Evolutionary conservation across 371 early-diverging fungal species (phyloP), one percentile per base, ranked within the genome.

Genomic region (Blakeslea trispora): DNA sequence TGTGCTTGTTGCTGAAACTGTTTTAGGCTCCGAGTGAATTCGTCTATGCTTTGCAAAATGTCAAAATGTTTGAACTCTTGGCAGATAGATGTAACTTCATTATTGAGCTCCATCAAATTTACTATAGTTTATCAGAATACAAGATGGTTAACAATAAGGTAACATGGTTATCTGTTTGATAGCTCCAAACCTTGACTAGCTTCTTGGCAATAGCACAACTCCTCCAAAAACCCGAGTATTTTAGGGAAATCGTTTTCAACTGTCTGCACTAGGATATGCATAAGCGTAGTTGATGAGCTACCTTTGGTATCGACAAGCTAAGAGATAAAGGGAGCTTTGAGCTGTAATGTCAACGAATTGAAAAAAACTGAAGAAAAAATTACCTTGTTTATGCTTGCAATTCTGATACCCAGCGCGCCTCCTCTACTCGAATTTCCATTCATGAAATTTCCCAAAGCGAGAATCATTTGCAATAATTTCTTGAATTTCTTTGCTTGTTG

Each of bases 391-490:
- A 96, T 84, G 63, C 91, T 93, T 2, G 81, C 77, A 53, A 95
- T 91, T 56, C 85, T 85, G 68, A 95, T 91, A 5, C 95, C 97
- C 71, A 87, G 92, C 0, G 94, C 94, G 1, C 92, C 90, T 19
- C 97, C 96, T 45, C 91, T 85, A 64, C 86, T 87, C 0, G 89
- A 85, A 11, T 88, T 83, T 5, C 91, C 91, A 71, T 96, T 96
- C 90, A 96, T 88, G 64, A 80, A 94, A 67, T 96, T 96, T 40
- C 97, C 95, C 17, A 95, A 69, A 9, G 90, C 79, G 48, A 96
- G 66, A 32, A 96, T 88, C 46, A 95, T 66, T 76, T 91, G 75
- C 7, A 84, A 70, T 2, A 86, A 43, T 21, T 77, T 62, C 4
- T 74, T 67, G 54, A 86, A 83, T 18, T 49, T 47, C 28, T 80